These are phyloP conservation scores for Astrothelium subdiscretum DNA, from an alignment of 495 filamentous ascomycete species.

Conservation along the genomic window DNA sequence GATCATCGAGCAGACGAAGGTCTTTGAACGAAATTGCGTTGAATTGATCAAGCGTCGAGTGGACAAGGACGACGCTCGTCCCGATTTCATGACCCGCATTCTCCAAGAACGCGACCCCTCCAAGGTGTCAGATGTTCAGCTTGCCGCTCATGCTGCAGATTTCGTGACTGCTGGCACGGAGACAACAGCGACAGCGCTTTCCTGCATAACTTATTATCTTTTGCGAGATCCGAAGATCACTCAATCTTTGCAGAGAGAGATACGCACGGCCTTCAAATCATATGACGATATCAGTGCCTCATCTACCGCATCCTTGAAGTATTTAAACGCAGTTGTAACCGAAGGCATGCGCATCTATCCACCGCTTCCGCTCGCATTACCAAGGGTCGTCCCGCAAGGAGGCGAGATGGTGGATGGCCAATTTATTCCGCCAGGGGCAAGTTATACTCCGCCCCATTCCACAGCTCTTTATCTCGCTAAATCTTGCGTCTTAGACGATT, in stretches of 20 bases:
- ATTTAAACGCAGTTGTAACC: conserved; percentile 36
- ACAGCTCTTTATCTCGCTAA: too few relatives aligned
- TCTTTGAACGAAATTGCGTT: conserved; percentile 11
- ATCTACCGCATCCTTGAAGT: conserved; percentile 29
- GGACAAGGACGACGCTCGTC: not conserved
- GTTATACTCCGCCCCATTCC: conserved; percentile 8
- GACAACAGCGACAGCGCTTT: conserved; percentile 23
- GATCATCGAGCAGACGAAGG: not conserved
- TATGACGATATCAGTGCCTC: conserved; percentile 20
- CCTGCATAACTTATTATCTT: conserved; percentile 18
- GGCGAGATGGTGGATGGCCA: conserved; percentile 30
- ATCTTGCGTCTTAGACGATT: not conserved
- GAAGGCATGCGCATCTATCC: conserved; percentile 46
- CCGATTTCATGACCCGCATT: conserved; percentile 26
- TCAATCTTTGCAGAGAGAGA: conserved; percentile 12
- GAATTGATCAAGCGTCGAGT: not conserved
- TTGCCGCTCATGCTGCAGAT: conserved; percentile 22
- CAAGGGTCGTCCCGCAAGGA: conserved; percentile 11
- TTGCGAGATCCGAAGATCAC: conserved; percentile 13
- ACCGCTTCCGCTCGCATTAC: conserved; percentile 22
- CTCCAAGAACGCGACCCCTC: conserved; percentile 22
- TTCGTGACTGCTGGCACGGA: conserved; percentile 29
- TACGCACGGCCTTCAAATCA: conserved; percentile 13
- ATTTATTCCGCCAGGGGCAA: conserved; percentile 24
- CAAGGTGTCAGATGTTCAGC: conserved; percentile 20